Evolutionary conservation across 1,284 basidiomycete genomes (phyloP).

Genomic region (Malassezia equina): DNA sequence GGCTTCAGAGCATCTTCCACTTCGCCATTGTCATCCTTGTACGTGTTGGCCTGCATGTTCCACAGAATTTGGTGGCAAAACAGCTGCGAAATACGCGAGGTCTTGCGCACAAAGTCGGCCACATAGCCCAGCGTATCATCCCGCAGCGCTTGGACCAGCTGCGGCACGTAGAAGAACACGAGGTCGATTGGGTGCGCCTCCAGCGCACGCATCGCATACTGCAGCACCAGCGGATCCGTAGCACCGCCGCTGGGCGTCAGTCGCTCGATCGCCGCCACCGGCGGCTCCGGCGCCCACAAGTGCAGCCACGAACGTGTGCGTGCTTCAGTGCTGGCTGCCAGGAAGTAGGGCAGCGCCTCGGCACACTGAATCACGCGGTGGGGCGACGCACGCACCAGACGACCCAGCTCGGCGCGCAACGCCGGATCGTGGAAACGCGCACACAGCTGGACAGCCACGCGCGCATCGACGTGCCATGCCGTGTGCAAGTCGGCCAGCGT

Average conservation of each 20-base stretch:
- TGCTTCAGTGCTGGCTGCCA: constrained; percentile 50
- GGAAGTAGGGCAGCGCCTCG: constrained; percentile 67
- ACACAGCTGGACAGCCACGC: constrained; percentile 69
- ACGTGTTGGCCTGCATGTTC: constrained; percentile 99
- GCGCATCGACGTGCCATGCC: constrained; percentile 74
- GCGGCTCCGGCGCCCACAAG: constrained; percentile 79
- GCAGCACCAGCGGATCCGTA: constrained; percentile 73
- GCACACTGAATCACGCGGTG: constrained; percentile 63
- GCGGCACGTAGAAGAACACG: constrained; percentile 98
- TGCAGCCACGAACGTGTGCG: constrained; percentile 59
- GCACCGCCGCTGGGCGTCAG: constrained; percentile 47
- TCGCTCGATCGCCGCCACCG: constrained; percentile 53
- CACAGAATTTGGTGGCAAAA: constrained; percentile 99
- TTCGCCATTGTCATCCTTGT: constrained; percentile 65
- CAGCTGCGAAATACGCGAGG: constrained; percentile 88
- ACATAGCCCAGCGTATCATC: constrained; percentile 75
- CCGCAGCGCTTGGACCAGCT: constrained; percentile 87
- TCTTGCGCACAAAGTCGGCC: constrained; percentile 89
- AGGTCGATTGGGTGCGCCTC: constrained; percentile 88
- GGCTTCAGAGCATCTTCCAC: constrained; percentile 91
- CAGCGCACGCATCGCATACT: constrained; percentile 91
- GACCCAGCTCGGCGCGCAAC: constrained; percentile 62
- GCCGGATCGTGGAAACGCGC: constrained; percentile 68
- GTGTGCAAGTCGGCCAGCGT: constrained; percentile 6
- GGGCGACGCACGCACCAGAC: constrained; percentile 65